Base-by-base conservation (phyloP, 257 asterid species). In the Parsonsia alboflavescens region DNA sequence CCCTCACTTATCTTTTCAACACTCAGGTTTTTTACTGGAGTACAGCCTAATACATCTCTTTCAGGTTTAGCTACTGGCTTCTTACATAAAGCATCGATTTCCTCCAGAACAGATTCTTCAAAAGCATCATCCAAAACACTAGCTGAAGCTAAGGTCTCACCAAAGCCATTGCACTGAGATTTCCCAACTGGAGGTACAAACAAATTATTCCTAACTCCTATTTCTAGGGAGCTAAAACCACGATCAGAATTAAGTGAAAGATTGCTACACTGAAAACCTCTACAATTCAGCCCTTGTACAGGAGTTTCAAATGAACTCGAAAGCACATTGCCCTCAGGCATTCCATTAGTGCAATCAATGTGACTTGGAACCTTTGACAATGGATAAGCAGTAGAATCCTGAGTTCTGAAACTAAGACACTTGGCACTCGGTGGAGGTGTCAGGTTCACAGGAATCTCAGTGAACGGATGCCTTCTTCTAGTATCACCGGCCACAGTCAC, bases 71-170 rank as follows among this genome's bases (percentile, higher is more conserved):
- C 85, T 49, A 86, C 82, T 72, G 84, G 80, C 71, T 78, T 85
- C 77, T 85, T 86, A 49, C 96, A 94, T 58, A 92, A 80, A 77
- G 89, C 89, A 81, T 92, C 99, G 76, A 94, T 89, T 82, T 89
- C 89, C 76, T 86, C 90, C 42, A 92, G 80, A 78, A 92, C 66
- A 17, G 92, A 86, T 46, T 90, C 97, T 68, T 94, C 96, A 76
- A 94, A 88, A 86, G 81, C 93, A 84, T 89, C 96, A 70, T 74
- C 80, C 36, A 72, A 73, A n/a, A 68, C 75, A 77, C 50, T 73
- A 74, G 86, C 33, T 22, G 73, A 62, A 42, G 71, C 72, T 57
- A 71, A 79, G 45, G 81, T 73, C 73, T 54, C 82, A 68, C 72
- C 63, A 62, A 19, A 71, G 66, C 73, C 84, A 76, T 82, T 78